Percentiles rank a stretch among this genome's conserved stretches.
These are phyloP conservation scores for Senna siamea DNA, from an alignment of 306 rosid species.

Conservation along the genomic window DNA sequence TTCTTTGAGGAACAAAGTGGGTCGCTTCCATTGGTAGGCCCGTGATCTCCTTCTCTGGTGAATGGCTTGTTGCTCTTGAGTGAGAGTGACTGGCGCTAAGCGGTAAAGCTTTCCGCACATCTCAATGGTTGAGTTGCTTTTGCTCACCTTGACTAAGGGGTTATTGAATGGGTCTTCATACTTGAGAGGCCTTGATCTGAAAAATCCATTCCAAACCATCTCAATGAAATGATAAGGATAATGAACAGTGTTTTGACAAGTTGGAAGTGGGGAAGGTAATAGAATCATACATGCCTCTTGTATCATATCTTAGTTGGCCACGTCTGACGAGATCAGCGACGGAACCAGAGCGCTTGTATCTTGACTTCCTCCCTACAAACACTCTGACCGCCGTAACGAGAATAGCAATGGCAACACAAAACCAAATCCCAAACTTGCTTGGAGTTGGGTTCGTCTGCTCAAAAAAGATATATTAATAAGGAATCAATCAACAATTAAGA, in stretches of 20 bases:
- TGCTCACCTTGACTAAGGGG: conserved; percentile 83
- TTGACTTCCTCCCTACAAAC: conserved; percentile 49
- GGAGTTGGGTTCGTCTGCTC: conserved; percentile 53
- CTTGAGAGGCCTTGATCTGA: conserved; percentile 84
- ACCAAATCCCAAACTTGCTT: conserved; percentile 59
- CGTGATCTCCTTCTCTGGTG: conserved; percentile 91
- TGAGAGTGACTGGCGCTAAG: conserved; percentile 91
- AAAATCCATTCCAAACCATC: too few relatives aligned
- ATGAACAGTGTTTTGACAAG: too few relatives aligned
- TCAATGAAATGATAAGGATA: too few relatives aligned
- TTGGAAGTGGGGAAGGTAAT: conserved; percentile 44
- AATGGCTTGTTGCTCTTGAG: conserved; percentile 73
- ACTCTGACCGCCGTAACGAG: conserved; percentile 51
- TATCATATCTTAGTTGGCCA: conserved; percentile 94
- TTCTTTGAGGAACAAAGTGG: conserved; percentile 84
- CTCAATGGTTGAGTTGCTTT: conserved; percentile 75
- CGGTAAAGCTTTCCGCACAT: conserved; percentile 96
- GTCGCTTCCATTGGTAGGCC: conserved; percentile 98
- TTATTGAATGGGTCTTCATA: conserved; percentile 94
- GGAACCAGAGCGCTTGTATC: conserved; percentile 69
- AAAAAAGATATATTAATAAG: not conserved
- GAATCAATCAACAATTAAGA: not conserved
- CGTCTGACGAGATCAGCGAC: conserved; percentile 94
- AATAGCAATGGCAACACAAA: conserved; percentile 61
- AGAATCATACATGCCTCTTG: conserved; percentile 98